Evolutionary conservation across 805 yeast species (phyloP).

Genomic region (Kluyveromyces aestuarii): DNA sequence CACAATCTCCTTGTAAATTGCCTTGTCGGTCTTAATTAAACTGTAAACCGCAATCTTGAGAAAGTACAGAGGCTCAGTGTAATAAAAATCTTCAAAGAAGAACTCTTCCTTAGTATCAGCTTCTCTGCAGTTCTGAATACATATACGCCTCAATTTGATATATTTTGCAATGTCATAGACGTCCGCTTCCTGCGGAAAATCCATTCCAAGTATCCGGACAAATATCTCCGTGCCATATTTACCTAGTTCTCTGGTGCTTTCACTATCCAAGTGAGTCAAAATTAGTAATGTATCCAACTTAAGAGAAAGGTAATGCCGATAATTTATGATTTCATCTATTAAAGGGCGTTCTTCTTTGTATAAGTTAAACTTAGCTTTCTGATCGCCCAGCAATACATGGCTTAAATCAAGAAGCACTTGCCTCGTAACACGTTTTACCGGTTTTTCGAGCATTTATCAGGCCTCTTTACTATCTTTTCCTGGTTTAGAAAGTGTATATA

Average conservation of each 20-base stretch:
- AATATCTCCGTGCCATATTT: slow-evolving; percentile 7
- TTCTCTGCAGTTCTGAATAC: slow-evolving; percentile 9
- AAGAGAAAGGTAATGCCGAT: not conserved
- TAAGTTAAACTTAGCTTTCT: slow-evolving; percentile 12
- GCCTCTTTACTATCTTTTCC: not conserved
- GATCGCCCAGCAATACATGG: slow-evolving; percentile 13
- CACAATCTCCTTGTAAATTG: slow-evolving; percentile 1
- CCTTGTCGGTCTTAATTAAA: not conserved
- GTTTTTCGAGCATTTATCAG: not conserved
- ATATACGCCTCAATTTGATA: slow-evolving; percentile 13
- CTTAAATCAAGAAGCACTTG: not conserved
- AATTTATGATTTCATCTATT: slow-evolving; percentile 7
- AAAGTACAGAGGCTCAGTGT: not conserved
- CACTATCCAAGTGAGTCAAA: slow-evolving; percentile 13
- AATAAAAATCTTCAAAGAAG: slow-evolving; percentile 1
- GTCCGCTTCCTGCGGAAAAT: not conserved
- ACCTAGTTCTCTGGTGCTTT: slow-evolving; percentile 14
- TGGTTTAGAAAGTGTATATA: not conserved
- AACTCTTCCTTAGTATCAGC: slow-evolving; percentile 2
- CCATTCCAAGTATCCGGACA: not conserved
- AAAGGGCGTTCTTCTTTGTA: slow-evolving; percentile 4
- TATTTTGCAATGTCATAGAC: slow-evolving; percentile 8
- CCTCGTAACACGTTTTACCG: not conserved
- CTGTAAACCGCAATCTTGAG: not conserved
- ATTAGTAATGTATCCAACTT: slow-evolving; percentile 15